Evolutionary conservation across 345 rosid species (phyloP), one percentile per base, ranked within the genome.

Genomic region (Lepidium aucheri): DNA sequence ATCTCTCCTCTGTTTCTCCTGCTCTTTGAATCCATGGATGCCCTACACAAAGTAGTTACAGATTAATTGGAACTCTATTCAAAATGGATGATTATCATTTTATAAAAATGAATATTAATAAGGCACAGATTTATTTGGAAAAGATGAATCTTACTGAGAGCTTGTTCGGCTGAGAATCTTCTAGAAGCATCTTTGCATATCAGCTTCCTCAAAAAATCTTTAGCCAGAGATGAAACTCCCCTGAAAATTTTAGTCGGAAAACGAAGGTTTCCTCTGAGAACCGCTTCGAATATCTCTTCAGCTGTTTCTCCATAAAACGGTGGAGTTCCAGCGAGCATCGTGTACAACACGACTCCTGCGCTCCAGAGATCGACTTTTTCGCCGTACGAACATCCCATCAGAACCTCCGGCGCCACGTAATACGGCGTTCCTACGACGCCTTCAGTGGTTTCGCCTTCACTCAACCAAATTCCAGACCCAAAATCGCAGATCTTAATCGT

Each of bases 331-430:
- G 95, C 90, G 10, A 86, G 72, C 95, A 94, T 77, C 1, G 89
- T 74, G 60, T 85, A 94, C 72, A 88, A 2, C 9, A 85, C 85
- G 9, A 90, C 89, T 1, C 99, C 89, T 0, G 80, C 89, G 16
- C 99, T 88, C 96, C 97, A 86, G 0, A 86, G 47, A 43, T 93
- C 96, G 0, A 85, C 89, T 61, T 93, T 88, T 77, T 86, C 92
- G 0, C 71, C 69, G 39, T 88, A 88, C 10, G 74, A 68, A 34
- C 64, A 64, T 4, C 96, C 97, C 75, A 68, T 52, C 39, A 90
- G 47, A 59, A 90, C 87, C 85, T 93, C 98, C 40, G 92, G 92
- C 28, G 92, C 95, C n/a, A 88, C 90, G 44, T 90, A 90, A 10
- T 93, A 88, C 33, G 92, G 98, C 67, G 92, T 93, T 1, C 98